A percentile compares a stretch with the other conserved stretches of the same genome.
These are phyloP conservation scores for Colletotrichum orchidophilum DNA, from an alignment of 2,329 filamentous ascomycete species.

Conservation along the genomic window DNA sequence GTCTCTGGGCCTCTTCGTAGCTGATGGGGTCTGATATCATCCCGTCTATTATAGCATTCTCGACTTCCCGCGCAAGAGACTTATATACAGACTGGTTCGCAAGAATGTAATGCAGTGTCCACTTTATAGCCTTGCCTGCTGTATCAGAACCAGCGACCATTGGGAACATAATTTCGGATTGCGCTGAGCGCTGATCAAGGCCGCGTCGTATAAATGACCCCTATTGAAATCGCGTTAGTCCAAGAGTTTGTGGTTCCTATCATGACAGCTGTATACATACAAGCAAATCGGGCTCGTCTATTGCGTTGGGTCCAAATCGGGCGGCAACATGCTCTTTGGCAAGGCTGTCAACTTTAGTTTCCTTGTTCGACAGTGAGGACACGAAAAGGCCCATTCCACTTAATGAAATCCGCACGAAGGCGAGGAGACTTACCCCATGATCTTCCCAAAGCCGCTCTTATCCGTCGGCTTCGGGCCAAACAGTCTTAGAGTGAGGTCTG, in stretches of 20 bases:
- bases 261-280: neutral
- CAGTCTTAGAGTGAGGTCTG: neutral
- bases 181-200: conserved; percentile 10
- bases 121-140: conserved; percentile 47
- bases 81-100: conserved; percentile 56
- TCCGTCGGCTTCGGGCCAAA: conserved; percentile 16
- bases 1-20: conserved; percentile 46
- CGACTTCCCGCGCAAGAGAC: conserved; percentile 59
- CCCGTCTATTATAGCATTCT: conserved; percentile 38
- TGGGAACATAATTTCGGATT: conserved; percentile 27
- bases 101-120: conserved; percentile 60
- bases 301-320: conserved; percentile 1
- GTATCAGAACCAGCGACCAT: conserved; percentile 48
- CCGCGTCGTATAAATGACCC: conserved; percentile 19
- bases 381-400: too few relatives aligned
- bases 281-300: conserved; percentile 23
- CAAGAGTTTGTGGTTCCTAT: neutral
- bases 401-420: neutral
- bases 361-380: neutral
- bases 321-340: conserved; percentile 4
- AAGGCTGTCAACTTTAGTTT: neutral
- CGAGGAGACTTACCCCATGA: conserved; percentile 10
- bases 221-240: neutral
- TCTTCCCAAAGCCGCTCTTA: conserved; percentile 18
- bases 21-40: conserved; percentile 37